Evolutionary conservation across 257 asterid species (phyloP).

Genomic region (Gentiana straminea): DNA sequence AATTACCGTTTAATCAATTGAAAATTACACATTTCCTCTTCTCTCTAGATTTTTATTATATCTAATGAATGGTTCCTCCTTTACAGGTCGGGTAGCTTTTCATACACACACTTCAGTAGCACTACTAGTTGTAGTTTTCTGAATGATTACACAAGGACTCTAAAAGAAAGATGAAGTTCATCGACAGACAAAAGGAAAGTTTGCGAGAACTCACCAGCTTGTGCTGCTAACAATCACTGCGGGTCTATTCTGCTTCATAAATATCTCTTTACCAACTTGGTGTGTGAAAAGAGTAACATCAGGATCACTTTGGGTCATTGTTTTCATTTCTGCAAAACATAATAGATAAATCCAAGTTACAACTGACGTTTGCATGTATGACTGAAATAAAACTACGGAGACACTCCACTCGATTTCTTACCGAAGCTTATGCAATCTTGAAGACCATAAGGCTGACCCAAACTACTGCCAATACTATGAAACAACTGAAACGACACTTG

Average conservation of each 20-base stretch:
- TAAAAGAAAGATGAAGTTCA: not conserved
- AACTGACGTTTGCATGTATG: conserved; percentile 5
- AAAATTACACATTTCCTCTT: conserved; percentile 25
- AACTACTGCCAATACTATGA: conserved; percentile 59
- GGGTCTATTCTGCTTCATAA: conserved; percentile 67
- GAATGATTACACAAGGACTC: too few relatives aligned
- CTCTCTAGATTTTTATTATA: too few relatives aligned
- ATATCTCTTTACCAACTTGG: conserved; percentile 39
- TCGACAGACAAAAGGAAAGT: conserved; percentile 6
- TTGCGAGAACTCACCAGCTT: conserved; percentile 58
- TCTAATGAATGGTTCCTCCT: too few relatives aligned
- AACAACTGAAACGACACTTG: conserved; percentile 49
- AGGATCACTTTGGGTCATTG: conserved; percentile 24
- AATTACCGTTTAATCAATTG: conserved; percentile 44
- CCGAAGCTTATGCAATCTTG: conserved; percentile 78
- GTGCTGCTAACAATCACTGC: conserved; percentile 94
- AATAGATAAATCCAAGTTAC: conserved; percentile 10
- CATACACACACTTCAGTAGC: too few relatives aligned
- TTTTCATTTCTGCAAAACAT: conserved; percentile 31
- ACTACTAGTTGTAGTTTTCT: too few relatives aligned
- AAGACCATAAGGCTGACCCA: conserved; percentile 46
- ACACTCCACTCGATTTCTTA: conserved; percentile 19
- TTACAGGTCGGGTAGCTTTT: too few relatives aligned
- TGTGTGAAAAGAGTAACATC: conserved; percentile 54
- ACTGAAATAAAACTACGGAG: conserved; percentile 9